Evolutionary conservation across 768 basidiomycete species (phyloP), one percentile per base, ranked within the genome.

Genomic region (Lactarius akahatsu): DNA sequence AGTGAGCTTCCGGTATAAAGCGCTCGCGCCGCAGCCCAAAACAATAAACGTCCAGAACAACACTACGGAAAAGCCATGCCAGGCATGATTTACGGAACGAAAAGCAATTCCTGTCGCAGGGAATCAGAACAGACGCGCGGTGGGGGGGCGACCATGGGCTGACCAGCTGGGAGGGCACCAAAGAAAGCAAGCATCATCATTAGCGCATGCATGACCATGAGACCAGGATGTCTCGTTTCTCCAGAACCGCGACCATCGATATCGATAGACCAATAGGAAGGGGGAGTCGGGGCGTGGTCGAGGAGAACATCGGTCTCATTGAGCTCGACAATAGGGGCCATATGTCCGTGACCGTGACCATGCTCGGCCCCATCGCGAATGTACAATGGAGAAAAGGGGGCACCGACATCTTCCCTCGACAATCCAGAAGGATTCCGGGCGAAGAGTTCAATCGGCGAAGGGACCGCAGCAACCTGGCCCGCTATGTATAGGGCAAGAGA

Each of bases 251-350:
- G 75, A 58, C 82, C 80, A 41, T 90, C 86, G 74, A 87, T 83
- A 75, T 96, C 94, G 69, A 89, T 83, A 16, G 90, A 87, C 76
- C 86, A 93, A 76, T 94, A 96, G 2, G 92, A 94, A 0, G 88
- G 85, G 0, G 91, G 91, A 0, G 89, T 90, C 0, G 87, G 86
- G 0, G 79, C 74, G 74, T 95, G 92, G 63, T 79, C 77, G 69
- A 84, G 74, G 38, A 85, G 78, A 57, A 94, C 77, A 62, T 89
- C 85, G 0, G 90, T 89, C 74, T 95, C 94, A 75, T 96, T 92
- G 63, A 96, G 79, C 66, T 83, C 78, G n/a, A 81, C 69, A 30
- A 85, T 69, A 16, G 88, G 87, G 4, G 80, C 80, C 1, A 73
- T 81, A 63, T 82, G 26, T 13, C 79, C 77, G 72, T 85, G 79